Percentiles rank a stretch among this genome's conserved stretches.
Evolutionary conservation across 2,329 filamentous ascomycete genomes (phyloP).

Genomic region (Scortechinia acanthostroma): DNA sequence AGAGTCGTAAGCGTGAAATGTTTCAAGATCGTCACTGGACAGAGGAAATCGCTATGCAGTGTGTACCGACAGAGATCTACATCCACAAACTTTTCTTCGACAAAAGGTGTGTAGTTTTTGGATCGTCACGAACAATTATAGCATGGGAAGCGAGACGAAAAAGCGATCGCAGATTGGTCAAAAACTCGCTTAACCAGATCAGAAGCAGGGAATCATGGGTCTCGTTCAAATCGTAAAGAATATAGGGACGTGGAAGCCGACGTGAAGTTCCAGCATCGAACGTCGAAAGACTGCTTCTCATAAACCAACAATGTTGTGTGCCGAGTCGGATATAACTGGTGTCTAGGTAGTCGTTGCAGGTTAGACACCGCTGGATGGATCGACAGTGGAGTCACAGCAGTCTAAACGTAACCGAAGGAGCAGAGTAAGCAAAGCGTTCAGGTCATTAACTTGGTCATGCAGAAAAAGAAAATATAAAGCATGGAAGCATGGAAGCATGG

Average conservation of each 20-base stretch:
- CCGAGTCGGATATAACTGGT: not conserved
- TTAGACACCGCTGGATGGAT: not conserved
- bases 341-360: slow-evolving; percentile 5
- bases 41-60: no score
- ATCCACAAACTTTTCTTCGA: no score
- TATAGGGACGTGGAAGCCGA: slow-evolving; percentile 7
- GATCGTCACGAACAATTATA: no score
- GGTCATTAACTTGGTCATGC: no score
- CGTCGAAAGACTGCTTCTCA: no score
- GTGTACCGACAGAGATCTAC: no score
- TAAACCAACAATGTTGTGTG: no score
- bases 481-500: not conserved
- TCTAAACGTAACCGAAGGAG: slow-evolving; percentile 9
- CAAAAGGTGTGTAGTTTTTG: no score
- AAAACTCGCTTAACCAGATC: not conserved
- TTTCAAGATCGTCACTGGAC: not conserved
- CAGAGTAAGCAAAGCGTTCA: no score
- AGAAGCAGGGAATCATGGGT: not conserved
- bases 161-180: not conserved
- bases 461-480: slow-evolving; percentile 12
- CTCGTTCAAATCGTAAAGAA: slow-evolving; percentile 3
- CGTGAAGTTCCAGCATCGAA: no score
- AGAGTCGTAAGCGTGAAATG: no score
- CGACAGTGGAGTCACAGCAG: not conserved
- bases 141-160: no score